phyloP scores from a whole-genome alignment of 257 asterid genomes.

The Rubia yunnanensis region DNA sequence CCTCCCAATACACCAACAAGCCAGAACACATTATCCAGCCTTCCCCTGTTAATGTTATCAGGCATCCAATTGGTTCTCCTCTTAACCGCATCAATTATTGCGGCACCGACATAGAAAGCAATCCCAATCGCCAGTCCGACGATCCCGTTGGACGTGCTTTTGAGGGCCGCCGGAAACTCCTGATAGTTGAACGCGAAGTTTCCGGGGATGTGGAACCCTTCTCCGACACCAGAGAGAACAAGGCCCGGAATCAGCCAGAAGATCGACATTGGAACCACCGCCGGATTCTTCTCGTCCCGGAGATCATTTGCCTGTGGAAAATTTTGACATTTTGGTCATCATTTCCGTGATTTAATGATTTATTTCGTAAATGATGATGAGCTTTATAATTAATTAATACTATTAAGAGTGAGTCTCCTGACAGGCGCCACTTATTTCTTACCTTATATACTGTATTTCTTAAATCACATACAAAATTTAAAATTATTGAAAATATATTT shows the following conservation, averaged over 20 bases:
- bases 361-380: no score
- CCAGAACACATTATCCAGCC: conserved; percentile 26
- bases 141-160: conserved; percentile 18
- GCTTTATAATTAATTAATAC: no score
- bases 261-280: conserved; percentile 27
- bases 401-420: no score
- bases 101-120: background rate
- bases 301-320: background rate
- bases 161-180: conserved; percentile 23
- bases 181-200: conserved; percentile 17
- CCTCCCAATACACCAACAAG: conserved; percentile 28
- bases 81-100: background rate
- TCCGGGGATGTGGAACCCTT: conserved; percentile 27
- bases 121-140: conserved; percentile 1
- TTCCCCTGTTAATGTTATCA: conserved; percentile 19
- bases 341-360: background rate
- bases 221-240: conserved; percentile 23
- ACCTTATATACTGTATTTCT: no score
- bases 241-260: conserved; percentile 48
- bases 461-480: no score
- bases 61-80: conserved; percentile 23
- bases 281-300: background rate
- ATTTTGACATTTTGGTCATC: background rate
- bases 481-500: no score
- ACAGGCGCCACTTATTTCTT: no score